Conservation (phyloP, 208 protist genomes). For the Angomonas ambiguus region DNA sequence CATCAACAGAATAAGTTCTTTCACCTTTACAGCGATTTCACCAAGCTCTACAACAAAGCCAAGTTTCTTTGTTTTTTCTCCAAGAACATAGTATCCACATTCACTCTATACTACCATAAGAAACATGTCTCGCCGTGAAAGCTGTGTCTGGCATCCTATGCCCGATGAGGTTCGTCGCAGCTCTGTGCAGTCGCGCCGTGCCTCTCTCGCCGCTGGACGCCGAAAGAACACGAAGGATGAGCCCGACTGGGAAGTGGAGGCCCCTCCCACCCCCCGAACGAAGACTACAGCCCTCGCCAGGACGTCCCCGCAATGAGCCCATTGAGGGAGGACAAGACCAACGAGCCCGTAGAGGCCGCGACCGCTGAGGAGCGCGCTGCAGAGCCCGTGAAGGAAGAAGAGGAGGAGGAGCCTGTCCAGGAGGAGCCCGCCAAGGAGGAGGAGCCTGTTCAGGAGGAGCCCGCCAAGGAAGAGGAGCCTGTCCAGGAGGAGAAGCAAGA, state of each 20-base stretch:
- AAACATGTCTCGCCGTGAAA: slow-evolving; percentile 36
- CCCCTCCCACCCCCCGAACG: slow-evolving; percentile 26
- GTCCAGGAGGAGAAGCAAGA: neutral
- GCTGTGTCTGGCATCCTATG: slow-evolving; percentile 64
- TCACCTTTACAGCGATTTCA: no score
- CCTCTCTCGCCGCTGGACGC: slow-evolving; percentile 38
- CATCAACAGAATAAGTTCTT: neutral
- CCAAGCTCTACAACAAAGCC: no score
- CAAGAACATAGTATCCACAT: neutral
- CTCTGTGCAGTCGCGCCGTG: slow-evolving; percentile 41
- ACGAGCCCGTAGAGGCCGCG: neutral
- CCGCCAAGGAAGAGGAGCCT: neutral
- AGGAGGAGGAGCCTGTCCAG: no score
- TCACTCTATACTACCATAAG: slow-evolving; percentile 2
- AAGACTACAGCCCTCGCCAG: slow-evolving; percentile 22
- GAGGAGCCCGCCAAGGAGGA: neutral
- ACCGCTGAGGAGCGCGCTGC: neutral
- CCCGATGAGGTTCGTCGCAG: slow-evolving; percentile 47
- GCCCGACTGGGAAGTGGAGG: slow-evolving; percentile 45
- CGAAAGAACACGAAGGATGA: slow-evolving; percentile 23
- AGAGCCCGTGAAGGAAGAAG: neutral
- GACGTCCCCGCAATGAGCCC: neutral
- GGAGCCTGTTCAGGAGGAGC: neutral
- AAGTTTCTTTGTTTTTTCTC: neutral
- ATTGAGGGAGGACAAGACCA: neutral